A percentile compares a stretch with the other conserved stretches of the same genome.
phyloP scores from a whole-genome alignment of 2,329 filamentous ascomycete genomes.

The Boeremia exigua region DNA sequence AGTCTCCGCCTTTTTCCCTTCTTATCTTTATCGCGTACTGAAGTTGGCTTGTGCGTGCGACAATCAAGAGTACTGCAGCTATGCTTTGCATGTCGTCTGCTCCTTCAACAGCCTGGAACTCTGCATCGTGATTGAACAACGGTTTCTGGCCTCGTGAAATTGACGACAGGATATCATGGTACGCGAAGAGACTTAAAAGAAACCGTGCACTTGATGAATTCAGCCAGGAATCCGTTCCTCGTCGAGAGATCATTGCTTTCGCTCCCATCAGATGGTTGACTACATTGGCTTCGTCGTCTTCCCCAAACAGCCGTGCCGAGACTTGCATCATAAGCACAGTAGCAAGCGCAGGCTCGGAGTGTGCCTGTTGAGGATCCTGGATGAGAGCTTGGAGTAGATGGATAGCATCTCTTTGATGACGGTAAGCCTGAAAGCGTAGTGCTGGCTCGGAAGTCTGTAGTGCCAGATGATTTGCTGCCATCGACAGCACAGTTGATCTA shows the following conservation, averaged over 20 bases:
- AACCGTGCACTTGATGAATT: slow-evolving; percentile 33
- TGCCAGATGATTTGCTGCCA: slow-evolving; percentile 41
- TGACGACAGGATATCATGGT: slow-evolving; percentile 42
- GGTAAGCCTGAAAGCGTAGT: slow-evolving; percentile 33
- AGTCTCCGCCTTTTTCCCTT: slow-evolving; percentile 4
- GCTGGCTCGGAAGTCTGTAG: slow-evolving; percentile 26
- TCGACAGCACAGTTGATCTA: slow-evolving; percentile 39
- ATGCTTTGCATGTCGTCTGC: slow-evolving; percentile 30
- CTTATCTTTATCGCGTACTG: slow-evolving; percentile 29
- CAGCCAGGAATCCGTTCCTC: slow-evolving; percentile 14
- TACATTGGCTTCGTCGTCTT: slow-evolving; percentile 33
- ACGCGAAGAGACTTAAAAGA: slow-evolving; percentile 39
- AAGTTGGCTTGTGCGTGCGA: slow-evolving; percentile 36
- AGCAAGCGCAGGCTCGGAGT: slow-evolving; percentile 33
- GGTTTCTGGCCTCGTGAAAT: slow-evolving; percentile 37
- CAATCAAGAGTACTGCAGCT: slow-evolving; percentile 32
- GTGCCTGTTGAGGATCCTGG: slow-evolving; percentile 25
- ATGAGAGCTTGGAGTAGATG: slow-evolving; percentile 32
- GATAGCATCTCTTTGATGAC: slow-evolving; percentile 39
- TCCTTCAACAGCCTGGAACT: slow-evolving; percentile 35
- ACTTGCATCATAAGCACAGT: slow-evolving; percentile 46
- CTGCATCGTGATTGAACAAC: slow-evolving; percentile 26
- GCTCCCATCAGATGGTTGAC: slow-evolving; percentile 40
- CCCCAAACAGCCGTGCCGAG: slow-evolving; percentile 36
- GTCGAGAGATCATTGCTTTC: slow-evolving; percentile 38